Percentiles rank a stretch among this genome's conserved stretches.
Evolutionary conservation across 768 basidiomycete species (phyloP).

Genomic region (Boletus subcaerulescens): DNA sequence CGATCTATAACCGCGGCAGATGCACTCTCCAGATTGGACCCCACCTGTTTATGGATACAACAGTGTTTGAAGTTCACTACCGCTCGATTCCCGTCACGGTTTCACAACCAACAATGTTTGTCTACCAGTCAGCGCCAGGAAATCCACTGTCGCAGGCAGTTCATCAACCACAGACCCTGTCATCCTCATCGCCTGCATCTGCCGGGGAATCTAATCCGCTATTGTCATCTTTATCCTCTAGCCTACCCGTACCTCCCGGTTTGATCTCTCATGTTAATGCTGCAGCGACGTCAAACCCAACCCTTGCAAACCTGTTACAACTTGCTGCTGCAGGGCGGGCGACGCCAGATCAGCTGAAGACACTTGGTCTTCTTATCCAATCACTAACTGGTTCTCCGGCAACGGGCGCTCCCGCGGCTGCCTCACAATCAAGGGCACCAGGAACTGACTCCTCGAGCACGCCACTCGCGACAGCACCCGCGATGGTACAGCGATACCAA

Average conservation of each 20-base stretch:
- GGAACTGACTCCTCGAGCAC: slow-evolving; percentile 11
- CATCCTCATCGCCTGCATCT: slow-evolving; percentile 20
- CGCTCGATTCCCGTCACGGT: slow-evolving; percentile 34
- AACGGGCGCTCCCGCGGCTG: not conserved
- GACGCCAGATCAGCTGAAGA: slow-evolving; percentile 60
- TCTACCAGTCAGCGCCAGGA: slow-evolving; percentile 27
- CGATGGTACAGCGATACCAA: slow-evolving; percentile 21
- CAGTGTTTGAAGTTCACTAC: slow-evolving; percentile 74
- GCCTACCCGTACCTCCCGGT: slow-evolving; percentile 51
- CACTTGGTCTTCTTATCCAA: slow-evolving; percentile 70
- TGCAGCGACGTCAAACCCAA: slow-evolving; percentile 65
- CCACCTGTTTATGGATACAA: slow-evolving; percentile 64
- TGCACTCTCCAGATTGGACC: slow-evolving; percentile 76
- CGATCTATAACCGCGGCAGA: slow-evolving; percentile 59
- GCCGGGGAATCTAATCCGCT: slow-evolving; percentile 37
- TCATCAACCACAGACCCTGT: slow-evolving; percentile 22
- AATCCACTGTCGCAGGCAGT: slow-evolving; percentile 29
- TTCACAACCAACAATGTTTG: slow-evolving; percentile 22
- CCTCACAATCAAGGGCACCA: slow-evolving; percentile 3
- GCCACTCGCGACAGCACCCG: slow-evolving; percentile 10
- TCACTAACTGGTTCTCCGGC: slow-evolving; percentile 44
- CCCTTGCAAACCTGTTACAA: slow-evolving; percentile 63
- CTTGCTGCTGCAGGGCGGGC: slow-evolving; percentile 62
- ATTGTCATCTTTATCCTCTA: slow-evolving; percentile 43
- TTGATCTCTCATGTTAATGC: slow-evolving; percentile 63